Conservation (phyloP, 2,329 filamentous ascomycete species). For the Aspergillus texensis region DNA sequence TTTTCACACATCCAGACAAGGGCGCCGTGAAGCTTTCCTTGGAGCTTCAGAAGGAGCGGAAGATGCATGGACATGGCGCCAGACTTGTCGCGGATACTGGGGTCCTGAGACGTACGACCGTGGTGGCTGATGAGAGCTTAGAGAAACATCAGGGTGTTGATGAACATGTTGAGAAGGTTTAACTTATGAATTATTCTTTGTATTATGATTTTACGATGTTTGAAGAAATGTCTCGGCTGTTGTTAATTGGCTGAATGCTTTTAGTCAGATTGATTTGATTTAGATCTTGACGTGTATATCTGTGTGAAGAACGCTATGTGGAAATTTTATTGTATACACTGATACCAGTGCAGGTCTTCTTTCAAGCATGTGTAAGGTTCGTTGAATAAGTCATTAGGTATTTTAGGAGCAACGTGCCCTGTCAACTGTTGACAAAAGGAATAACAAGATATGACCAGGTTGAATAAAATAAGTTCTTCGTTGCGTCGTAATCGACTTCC, state of each 20-base stretch:
- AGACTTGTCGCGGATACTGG: conserved; percentile 11
- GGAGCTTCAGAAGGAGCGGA: conserved; percentile 21
- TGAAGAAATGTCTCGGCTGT: neutral
- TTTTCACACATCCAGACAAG: conserved; percentile 34
- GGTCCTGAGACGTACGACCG: conserved; percentile 5
- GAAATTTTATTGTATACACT: neutral
- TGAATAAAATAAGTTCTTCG: no score
- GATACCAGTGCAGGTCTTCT: no score
- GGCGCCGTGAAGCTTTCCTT: conserved; percentile 22
- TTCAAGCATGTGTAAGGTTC: no score
- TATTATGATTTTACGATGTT: neutral
- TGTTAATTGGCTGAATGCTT: neutral
- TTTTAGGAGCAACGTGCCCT: no score
- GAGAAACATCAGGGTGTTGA: conserved; percentile 13
- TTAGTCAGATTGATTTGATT: neutral
- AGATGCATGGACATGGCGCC: conserved; percentile 12
- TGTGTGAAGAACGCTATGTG: neutral
- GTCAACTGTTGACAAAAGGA: no score
- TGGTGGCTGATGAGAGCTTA: neutral
- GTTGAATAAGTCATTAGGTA: no score
- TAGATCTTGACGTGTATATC: neutral
- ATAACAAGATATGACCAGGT: no score
- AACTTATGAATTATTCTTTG: neutral
- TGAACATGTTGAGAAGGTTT: conserved; percentile 23
- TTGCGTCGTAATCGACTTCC: no score